Conservation (phyloP, 2,329 filamentous ascomycete species). For the Aspergillus pseudotamarii region DNA sequence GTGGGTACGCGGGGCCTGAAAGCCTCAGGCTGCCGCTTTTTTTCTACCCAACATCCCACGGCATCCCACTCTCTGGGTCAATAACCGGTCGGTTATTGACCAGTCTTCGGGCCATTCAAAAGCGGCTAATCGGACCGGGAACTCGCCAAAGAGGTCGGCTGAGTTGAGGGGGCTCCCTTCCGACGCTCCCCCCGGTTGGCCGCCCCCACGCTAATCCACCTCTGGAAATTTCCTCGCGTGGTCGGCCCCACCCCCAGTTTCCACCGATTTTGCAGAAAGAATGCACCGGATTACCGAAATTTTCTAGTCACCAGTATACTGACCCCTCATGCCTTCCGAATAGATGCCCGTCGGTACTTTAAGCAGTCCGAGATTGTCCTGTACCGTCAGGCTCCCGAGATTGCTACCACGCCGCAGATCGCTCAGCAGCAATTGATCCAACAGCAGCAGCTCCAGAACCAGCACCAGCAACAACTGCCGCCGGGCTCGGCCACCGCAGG, state of each 20-base stretch:
- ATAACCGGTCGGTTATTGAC: slow-evolving; percentile 43
- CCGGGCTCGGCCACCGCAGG: slow-evolving; percentile 40
- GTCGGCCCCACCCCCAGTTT: slow-evolving; percentile 27
- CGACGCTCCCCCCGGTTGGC: slow-evolving; percentile 17
- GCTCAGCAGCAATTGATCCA: slow-evolving; percentile 45
- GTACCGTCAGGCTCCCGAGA: slow-evolving; percentile 71
- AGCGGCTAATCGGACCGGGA: slow-evolving; percentile 23
- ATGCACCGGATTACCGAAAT: neutral
- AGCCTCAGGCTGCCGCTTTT: slow-evolving; percentile 2
- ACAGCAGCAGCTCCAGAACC: slow-evolving; percentile 38
- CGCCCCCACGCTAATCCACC: slow-evolving; percentile 37
- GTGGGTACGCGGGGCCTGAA: slow-evolving; percentile 20
- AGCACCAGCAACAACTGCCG: slow-evolving; percentile 38
- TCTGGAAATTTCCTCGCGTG: slow-evolving; percentile 24
- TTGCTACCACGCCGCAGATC: slow-evolving; percentile 44
- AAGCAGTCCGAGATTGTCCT: slow-evolving; percentile 99
- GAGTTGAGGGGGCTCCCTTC: neutral
- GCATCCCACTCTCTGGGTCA: slow-evolving; percentile 25
- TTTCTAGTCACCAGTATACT: slow-evolving; percentile 3
- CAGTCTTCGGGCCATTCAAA: slow-evolving; percentile 26
- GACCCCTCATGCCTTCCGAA: slow-evolving; percentile 14
- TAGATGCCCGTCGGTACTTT: slow-evolving; percentile 95
- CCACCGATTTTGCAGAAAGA: slow-evolving; percentile 8
- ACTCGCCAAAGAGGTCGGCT: slow-evolving; percentile 12
- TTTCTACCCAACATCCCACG: slow-evolving; percentile 17